Conservation (phyloP, 305 asterid species). For the Solanum hybrid region DNA sequence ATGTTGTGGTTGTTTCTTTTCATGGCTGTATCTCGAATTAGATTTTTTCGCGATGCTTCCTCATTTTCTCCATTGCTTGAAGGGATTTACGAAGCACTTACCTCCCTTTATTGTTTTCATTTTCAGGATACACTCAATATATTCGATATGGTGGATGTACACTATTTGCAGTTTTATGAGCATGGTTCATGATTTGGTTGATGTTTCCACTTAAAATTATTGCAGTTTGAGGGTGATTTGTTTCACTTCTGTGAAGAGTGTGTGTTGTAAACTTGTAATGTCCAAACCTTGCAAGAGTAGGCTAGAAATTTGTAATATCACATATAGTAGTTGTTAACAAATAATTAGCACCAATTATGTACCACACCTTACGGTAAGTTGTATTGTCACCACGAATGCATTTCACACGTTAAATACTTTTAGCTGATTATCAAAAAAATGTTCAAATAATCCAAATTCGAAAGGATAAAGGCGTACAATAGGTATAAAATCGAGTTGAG, state of each 20-base stretch:
- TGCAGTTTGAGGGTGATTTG: neutral
- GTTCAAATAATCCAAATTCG: too few relatives aligned
- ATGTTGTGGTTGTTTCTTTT: neutral
- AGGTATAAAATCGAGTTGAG: too few relatives aligned
- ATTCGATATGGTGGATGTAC: neutral
- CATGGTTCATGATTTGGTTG: neutral
- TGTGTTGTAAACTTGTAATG: neutral
- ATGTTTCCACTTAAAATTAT: neutral
- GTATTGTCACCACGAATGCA: neutral
- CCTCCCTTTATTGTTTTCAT: neutral
- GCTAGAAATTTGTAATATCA: neutral
- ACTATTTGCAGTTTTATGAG: neutral
- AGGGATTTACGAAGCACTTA: neutral
- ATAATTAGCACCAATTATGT: neutral
- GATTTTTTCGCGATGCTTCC: neutral
- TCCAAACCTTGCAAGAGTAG: neutral
- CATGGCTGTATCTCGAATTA: neutral
- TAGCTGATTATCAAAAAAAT: neutral
- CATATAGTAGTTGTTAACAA: neutral
- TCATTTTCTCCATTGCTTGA: neutral
- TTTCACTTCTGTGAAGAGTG: neutral
- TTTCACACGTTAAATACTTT: too few relatives aligned
- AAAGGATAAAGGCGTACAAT: too few relatives aligned
- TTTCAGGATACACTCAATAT: neutral
- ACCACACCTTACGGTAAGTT: too few relatives aligned